Evolutionary conservation across 2,329 filamentous ascomycete genomes (phyloP).

Genomic region (Clonostachys chloroleuca): DNA sequence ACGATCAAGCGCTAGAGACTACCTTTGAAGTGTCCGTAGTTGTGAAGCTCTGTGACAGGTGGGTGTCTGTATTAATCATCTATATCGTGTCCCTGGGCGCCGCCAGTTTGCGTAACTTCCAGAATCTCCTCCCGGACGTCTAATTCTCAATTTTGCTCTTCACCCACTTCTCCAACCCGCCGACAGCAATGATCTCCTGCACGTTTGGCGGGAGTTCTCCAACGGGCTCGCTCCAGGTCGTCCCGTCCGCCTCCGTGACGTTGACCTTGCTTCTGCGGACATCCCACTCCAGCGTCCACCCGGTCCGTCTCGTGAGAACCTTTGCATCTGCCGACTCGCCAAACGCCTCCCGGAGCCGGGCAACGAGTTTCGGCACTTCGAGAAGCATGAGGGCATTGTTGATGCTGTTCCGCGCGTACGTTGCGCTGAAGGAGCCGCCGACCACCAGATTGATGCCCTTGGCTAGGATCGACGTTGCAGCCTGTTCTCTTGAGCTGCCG

Average conservation of each 20-base stretch:
- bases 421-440: constrained; percentile 77
- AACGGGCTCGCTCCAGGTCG: constrained; percentile 74
- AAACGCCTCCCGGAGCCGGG: constrained; percentile 61
- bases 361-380: constrained; percentile 62
- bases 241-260: constrained; percentile 63
- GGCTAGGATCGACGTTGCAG: constrained; percentile 81
- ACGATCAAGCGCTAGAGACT: too few relatives aligned
- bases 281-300: constrained; percentile 83
- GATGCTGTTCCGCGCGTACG: constrained; percentile 72
- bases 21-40: too few relatives aligned
- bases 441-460: constrained; percentile 78
- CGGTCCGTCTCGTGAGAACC: constrained; percentile 65
- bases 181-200: constrained; percentile 1
- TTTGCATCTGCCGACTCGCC: constrained; percentile 21
- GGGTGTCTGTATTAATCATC: too few relatives aligned
- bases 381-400: constrained; percentile 74
- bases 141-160: constrained; percentile 3
- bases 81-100: too few relatives aligned
- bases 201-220: constrained; percentile 81
- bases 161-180: constrained; percentile 4
- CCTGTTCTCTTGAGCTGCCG: constrained; percentile 60
- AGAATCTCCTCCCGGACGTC: background rate
- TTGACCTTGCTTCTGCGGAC: constrained; percentile 66
- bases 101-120: too few relatives aligned
- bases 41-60: too few relatives aligned